Base-by-base conservation (phyloP, 441 rosid genomes). In the Gossypium schwendimanii region DNA sequence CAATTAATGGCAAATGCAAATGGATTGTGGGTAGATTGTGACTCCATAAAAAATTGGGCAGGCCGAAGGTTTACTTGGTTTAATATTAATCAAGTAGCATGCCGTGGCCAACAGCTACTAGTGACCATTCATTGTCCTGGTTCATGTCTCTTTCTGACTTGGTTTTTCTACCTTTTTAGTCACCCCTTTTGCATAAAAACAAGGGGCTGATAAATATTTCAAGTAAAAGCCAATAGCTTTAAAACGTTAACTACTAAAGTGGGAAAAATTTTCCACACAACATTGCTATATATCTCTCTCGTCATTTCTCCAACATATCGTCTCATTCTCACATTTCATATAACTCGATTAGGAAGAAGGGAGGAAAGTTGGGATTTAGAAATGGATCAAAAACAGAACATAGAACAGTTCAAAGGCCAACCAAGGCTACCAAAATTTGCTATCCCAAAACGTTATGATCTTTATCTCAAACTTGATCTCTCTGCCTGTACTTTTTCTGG, bases 401-500 rank as follows among this genome's bases (percentile, higher is more conserved):
- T 92, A 94, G 98, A 94, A 68, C 81, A 88, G 71, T 92, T 94
- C 85, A 87, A 84, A 73, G 87, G 93, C 14, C 91, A 92, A 76
- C 82, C 98, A 65, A 92, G 98, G 59, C 94, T 92, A 17, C 97
- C 98, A 17, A 84, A 83, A 39, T 88, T 94, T 82, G 97, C 96
- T 18, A 74, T 79, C 60, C 98, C 98, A 0, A 90, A 81, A 69
- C 91, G 93, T 3, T 92, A 92, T 84, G 89, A 90, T 62, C 65
- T 94, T 45, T 82, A 70, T 14, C 91, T 94, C 64, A 88, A 70
- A 62, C 97, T 97, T 18, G 97, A 92, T 80, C 95, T 92, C 50
- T 17, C 66, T 66, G 83, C 84, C 55, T 94, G 98, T 78, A 87
- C 76, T 23, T 92, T 92, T 87, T 20, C 82, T 53, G 98, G 97